Evolutionary conservation across 192 early-diverging fungal genomes (phyloP).

Genomic region (Rhizophagus sp.): DNA sequence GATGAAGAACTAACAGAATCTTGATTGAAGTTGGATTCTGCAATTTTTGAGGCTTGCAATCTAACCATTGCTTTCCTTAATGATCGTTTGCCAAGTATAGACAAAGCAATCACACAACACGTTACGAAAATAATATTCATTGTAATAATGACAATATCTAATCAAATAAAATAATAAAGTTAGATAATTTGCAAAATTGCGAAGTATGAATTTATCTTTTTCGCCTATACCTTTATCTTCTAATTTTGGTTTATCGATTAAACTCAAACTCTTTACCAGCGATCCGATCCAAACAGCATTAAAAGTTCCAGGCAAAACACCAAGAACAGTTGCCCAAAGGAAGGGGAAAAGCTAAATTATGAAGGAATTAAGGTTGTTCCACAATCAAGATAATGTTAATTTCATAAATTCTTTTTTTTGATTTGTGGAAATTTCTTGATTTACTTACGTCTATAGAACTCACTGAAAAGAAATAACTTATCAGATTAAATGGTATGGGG

Average conservation of each 20-base stretch:
- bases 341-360: constrained; percentile 34
- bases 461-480: constrained; percentile 50
- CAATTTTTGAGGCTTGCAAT: constrained; percentile 27
- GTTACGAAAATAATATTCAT: constrained; percentile 46
- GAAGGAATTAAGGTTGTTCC: background rate
- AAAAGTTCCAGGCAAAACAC: constrained; percentile 47
- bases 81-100: constrained; percentile 46
- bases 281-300: constrained; percentile 50
- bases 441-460: constrained; percentile 39
- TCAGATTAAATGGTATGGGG: constrained; percentile 45
- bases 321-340: constrained; percentile 46
- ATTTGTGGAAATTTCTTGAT: background rate
- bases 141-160: constrained; percentile 42
- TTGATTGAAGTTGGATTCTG: constrained; percentile 34
- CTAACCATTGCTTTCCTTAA: constrained; percentile 42
- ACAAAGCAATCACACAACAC: constrained; percentile 42
- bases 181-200: background rate
- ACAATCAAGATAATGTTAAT: no score
- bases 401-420: background rate
- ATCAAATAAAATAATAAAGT: background rate
- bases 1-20: background rate
- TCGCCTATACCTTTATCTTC: constrained; percentile 29
- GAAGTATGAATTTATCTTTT: background rate
- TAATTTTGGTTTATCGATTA: constrained; percentile 45
- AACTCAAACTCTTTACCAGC: constrained; percentile 42